Base-by-base conservation (phyloP, 2,329 filamentous ascomycete species). In the Furcasterigmium sp. region DNA sequence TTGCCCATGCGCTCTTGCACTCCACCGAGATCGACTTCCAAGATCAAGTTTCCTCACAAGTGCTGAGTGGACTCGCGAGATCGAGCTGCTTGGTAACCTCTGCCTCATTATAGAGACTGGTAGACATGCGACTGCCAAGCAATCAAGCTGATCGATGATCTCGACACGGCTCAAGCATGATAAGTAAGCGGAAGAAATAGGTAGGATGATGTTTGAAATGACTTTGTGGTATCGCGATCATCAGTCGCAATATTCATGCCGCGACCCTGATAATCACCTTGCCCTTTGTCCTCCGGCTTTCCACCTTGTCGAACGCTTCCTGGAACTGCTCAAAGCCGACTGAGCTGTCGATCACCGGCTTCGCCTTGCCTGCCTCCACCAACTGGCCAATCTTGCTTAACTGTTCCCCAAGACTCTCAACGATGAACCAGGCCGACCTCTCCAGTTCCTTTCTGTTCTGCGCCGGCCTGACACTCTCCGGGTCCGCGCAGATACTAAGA, bases 191-290 rank as follows among this genome's bases (percentile, higher is more conserved):
- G n/a, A n/a, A n/a, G n/a, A n/a, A n/a, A n/a, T n/a, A n/a, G n/a
- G n/a, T n/a, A n/a, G n/a, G n/a, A n/a, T n/a, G n/a, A n/a, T n/a
- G n/a, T n/a, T n/a, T n/a, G n/a, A n/a, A n/a, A n/a, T n/a, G n/a
- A n/a, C n/a, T n/a, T n/a, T n/a, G n/a, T n/a, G n/a, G n/a, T n/a
- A n/a, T n/a, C n/a, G n/a, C n/a, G n/a, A n/a, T n/a, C n/a, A n/a
- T n/a, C n/a, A n/a, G n/a, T n/a, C n/a, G n/a, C n/a, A n/a, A n/a
- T n/a, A n/a, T n/a, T n/a, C n/a, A n/a, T n/a, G n/a, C n/a, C n/a
- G n/a, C n/a, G n/a, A 67, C 53, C 41, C 58, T 61, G 32, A 70
- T 61, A n/a, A 68, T 50, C 15, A 69, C 57, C 47, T 69, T 69
- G 1, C 66, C 66, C 39, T 55, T 64, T 7, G 62, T 52, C 37